These are phyloP conservation scores for Xylariales sp. DNA, from an alignment of 2,329 filamentous ascomycete genomes.

Conservation along the genomic window DNA sequence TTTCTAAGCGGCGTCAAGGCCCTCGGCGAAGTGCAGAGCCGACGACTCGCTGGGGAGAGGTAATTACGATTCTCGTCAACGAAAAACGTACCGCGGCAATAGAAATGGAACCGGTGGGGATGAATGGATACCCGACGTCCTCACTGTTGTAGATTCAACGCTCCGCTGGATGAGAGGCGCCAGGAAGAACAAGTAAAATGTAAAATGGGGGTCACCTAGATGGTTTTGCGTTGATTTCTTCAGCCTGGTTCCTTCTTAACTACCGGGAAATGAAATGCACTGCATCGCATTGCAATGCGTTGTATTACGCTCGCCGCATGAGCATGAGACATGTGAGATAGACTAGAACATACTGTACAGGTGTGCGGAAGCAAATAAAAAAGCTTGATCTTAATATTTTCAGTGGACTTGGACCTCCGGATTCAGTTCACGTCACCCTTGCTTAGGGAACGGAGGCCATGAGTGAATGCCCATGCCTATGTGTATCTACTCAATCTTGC, in stretches of 20 bases:
- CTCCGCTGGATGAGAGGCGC: neutral
- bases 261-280: neutral
- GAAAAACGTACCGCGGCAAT: neutral
- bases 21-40: slow-evolving; percentile 89
- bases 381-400: neutral
- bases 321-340: slow-evolving; percentile 19
- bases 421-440: too few relatives aligned
- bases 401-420: too few relatives aligned
- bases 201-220: neutral
- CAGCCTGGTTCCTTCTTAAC: neutral
- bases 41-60: slow-evolving; percentile 78
- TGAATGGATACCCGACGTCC: neutral
- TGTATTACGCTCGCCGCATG: neutral
- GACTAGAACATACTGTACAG: slow-evolving; percentile 12
- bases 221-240: neutral
- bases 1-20: slow-evolving; percentile 91
- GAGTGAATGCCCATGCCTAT: too few relatives aligned
- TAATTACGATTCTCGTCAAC: slow-evolving; percentile 30
- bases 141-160: neutral
- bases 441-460: too few relatives aligned
- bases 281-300: neutral
- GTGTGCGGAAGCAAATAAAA: slow-evolving; percentile 13
- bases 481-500: too few relatives aligned
- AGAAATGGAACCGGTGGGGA: neutral
- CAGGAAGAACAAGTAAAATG: neutral